phyloP scores from a whole-genome alignment of 805 yeast genomes.

The Candida silvatica region DNA sequence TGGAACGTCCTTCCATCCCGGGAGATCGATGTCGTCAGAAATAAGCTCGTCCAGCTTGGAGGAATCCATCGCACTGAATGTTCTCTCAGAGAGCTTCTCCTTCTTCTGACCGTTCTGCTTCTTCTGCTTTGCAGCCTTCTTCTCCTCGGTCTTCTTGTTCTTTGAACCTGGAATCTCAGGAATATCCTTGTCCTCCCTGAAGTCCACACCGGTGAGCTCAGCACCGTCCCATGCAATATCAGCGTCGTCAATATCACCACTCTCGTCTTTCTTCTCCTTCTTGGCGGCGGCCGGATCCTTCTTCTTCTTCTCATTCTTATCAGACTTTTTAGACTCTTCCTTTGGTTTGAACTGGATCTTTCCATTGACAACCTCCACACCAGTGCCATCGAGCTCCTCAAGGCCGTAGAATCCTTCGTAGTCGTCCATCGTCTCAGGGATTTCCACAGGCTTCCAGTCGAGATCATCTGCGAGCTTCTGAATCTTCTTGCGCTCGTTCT shows the following conservation, averaged over 20 bases:
- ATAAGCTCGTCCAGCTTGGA: constrained; percentile 6
- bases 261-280: constrained; percentile 15
- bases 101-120: constrained; percentile 3
- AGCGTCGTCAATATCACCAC: constrained; percentile 2
- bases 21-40: constrained; percentile 30
- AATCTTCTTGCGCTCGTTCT: too few species aligned
- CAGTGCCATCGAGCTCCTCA: constrained; percentile 93
- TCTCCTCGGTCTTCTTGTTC: constrained; percentile 5
- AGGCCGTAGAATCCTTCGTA: constrained; percentile 88
- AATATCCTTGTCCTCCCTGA: constrained; percentile 1
- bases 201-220: constrained; percentile 5
- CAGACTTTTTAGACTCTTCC: constrained; percentile 20
- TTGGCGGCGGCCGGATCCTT: constrained; percentile 19
- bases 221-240: constrained; percentile 15
- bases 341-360: constrained; percentile 47
- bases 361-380: constrained; percentile 67
- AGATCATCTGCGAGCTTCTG: constrained; percentile 36
- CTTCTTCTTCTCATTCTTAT: constrained; percentile 12
- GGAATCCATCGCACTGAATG: constrained; percentile 1
- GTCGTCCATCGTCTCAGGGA: constrained; percentile 79
- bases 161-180: not conserved
- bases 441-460: constrained; percentile 74
- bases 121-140: constrained; percentile 1
- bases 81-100: constrained; percentile 1
- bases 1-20: constrained; percentile 47